A percentile compares a stretch with the other conserved stretches of the same genome.
Evolutionary conservation across 345 rosid genomes (phyloP).

Genomic region (Eucalyptus cloeziana): DNA sequence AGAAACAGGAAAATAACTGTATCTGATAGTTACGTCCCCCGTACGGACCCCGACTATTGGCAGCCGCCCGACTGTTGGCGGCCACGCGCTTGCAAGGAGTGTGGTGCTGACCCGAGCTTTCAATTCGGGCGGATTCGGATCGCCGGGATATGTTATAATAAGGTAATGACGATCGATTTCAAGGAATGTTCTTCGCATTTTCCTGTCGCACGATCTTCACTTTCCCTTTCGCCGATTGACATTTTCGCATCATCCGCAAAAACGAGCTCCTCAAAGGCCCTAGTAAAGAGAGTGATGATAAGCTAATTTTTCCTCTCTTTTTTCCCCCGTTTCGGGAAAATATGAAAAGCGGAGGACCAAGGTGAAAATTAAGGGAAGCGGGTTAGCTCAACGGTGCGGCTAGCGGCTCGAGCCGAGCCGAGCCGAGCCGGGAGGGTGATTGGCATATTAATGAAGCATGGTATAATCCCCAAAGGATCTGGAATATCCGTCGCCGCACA

Average conservation of each 20-base stretch:
- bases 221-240: not conserved
- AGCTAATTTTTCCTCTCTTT: rapidly evolving
- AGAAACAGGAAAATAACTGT: not conserved
- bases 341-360: not conserved
- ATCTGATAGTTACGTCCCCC: not conserved
- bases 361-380: not conserved
- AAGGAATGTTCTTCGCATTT: not conserved
- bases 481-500: not conserved
- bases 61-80: rapidly evolving
- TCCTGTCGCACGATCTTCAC: rapidly evolving
- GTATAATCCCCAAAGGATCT: not conserved
- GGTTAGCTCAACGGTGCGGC: not conserved
- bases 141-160: rapidly evolving
- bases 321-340: not conserved
- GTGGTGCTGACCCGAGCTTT: not conserved
- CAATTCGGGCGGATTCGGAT: not conserved
- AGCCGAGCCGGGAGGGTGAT: not conserved
- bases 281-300: not conserved
- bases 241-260: not conserved
- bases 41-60: not conserved
- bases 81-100: not conserved
- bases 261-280: not conserved
- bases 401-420: not conserved
- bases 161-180: no score
- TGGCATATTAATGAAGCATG: not conserved